phyloP scores from a whole-genome alignment of 768 basidiomycete genomes.

The Glaciozyma antarctica region DNA sequence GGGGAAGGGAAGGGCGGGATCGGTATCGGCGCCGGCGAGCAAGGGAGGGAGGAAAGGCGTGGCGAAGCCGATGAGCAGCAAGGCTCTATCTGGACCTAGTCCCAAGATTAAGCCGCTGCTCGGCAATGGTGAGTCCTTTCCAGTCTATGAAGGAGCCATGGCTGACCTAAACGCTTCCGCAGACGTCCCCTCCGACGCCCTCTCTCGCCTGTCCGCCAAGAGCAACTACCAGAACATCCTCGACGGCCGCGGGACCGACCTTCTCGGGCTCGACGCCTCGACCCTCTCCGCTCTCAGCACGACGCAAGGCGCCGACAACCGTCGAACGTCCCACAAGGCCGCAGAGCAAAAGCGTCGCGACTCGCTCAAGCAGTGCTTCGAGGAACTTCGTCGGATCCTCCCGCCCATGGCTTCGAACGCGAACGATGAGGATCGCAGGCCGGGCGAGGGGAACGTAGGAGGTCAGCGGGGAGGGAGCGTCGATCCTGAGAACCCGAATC shows the following conservation, averaged over 20 bases:
- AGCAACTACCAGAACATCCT: conserved; percentile 30
- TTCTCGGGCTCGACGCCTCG: conserved; percentile 12
- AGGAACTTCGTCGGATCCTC: conserved; percentile 51
- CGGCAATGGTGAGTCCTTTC: conserved; percentile 48
- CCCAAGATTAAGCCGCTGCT: conserved; percentile 62
- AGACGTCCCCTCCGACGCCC: conserved; percentile 30
- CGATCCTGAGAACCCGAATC: conserved; percentile 34
- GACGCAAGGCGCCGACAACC: conserved; percentile 8
- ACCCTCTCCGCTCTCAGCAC: conserved; percentile 4
- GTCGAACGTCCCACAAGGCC: conserved; percentile 56
- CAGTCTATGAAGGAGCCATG: neutral
- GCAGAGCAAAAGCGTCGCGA: conserved; percentile 97
- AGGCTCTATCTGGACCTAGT: conserved; percentile 41
- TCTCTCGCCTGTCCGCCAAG: conserved; percentile 30
- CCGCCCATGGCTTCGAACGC: conserved; percentile 44
- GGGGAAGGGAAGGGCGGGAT: conserved; percentile 20
- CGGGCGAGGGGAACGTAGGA: conserved; percentile 36
- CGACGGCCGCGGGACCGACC: conserved; percentile 20
- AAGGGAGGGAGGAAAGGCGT: conserved; percentile 4
- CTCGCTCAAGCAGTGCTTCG: conserved; percentile 81
- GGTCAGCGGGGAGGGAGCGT: conserved; percentile 32
- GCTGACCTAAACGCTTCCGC: neutral
- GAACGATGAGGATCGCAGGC: conserved; percentile 31
- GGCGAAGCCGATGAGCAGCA: conserved; percentile 25
- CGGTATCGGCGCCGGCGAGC: neutral